Evolutionary conservation across 2,329 filamentous ascomycete genomes (phyloP), one percentile per base, ranked within the genome.

Genomic region (Penicillium sp.): DNA sequence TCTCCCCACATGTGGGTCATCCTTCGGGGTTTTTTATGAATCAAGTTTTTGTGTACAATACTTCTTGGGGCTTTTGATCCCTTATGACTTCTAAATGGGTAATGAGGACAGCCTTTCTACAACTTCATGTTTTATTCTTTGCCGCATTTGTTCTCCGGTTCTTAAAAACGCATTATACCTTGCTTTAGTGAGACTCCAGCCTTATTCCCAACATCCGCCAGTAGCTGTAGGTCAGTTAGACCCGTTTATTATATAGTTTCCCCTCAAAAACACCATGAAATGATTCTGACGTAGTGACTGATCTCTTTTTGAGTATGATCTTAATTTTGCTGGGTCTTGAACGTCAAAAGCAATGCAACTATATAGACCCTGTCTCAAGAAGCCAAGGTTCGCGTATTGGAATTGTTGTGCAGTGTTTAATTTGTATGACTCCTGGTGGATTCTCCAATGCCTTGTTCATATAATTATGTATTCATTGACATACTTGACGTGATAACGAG

Each of bases 1-100:
- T 54, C 38, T 56, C 53, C 23, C 44, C 7, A 35, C 49, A 19
- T 45, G 29, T 51, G 21, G 48, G 3, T 21, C 6, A 33, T 41
- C 7, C 21, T 49, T 13, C 3, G 21, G 19, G 36, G 21, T 13
- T 6, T 42, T 58, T 23, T 27, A 21, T 56, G 45, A 55, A n/a
- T 47, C 5, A 1, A 35, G 2, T 12, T 39, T 49, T 54, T 27
- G 1, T 66, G 64, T 65, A 65, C 41, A 54, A 56, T 60, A 62
- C 17, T 42, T 59, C 39, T 7, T 27, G 50, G 44, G 53, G 42
- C 29, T 13, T 60, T 58, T 31, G 42, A 48, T 49, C 39, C 43
- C n/a, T 56, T 36, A 48, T 39, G 36, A 57, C 17, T 53, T 42
- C 42, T 19, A 19, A 4, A 50, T 15, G 10, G 17, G 41, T 25